Conservation (phyloP, 163 green algal genomes). For the Volvox carteri region DNA sequence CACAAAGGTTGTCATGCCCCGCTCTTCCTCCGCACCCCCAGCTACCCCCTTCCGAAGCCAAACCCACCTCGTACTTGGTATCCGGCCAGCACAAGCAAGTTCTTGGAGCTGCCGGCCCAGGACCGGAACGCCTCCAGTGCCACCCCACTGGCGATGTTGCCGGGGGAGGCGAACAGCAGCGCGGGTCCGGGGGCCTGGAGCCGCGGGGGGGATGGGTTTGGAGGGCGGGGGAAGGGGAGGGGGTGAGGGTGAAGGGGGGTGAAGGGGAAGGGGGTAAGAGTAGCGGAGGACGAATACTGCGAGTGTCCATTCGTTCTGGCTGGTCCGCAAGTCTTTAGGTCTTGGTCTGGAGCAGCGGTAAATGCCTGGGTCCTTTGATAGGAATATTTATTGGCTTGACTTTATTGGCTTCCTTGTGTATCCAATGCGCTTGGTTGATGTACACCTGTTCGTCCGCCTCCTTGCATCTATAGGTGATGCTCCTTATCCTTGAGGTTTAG, state of each 20-base stretch:
- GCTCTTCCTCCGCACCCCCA: background rate
- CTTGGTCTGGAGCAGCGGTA: too few species aligned
- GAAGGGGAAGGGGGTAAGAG: background rate
- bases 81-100: conserved; percentile 84
- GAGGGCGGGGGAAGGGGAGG: background rate
- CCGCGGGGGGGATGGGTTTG: background rate
- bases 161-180: conserved; percentile 86
- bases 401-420: too few species aligned
- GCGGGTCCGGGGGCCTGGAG: conserved; percentile 60
- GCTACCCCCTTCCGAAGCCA: background rate
- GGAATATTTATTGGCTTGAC: too few species aligned
- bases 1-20: too few species aligned
- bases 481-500: too few species aligned
- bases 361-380: too few species aligned
- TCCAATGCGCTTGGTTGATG: too few species aligned
- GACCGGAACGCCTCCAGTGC: conserved; percentile 82
- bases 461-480: too few species aligned
- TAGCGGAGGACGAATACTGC: too few species aligned
- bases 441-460: too few species aligned
- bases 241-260: background rate
- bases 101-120: conserved; percentile 74
- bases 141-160: conserved; percentile 83
- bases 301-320: too few species aligned
- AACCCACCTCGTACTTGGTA: conserved; percentile 75
- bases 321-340: too few species aligned